phyloP scores from a whole-genome alignment of 208 protist genomes.

The Jaenimonas drosophilae region DNA sequence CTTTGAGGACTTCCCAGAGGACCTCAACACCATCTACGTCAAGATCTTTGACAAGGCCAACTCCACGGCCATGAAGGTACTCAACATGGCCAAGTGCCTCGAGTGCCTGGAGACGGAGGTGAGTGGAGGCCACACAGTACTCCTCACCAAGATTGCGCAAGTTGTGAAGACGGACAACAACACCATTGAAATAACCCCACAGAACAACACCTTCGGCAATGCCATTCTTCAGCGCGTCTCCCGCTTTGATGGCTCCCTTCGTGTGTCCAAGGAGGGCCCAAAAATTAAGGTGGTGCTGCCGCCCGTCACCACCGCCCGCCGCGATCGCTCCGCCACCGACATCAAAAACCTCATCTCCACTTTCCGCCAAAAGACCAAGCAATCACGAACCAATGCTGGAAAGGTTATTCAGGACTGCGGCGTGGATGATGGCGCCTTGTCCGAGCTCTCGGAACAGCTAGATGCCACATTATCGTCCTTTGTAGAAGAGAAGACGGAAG shows the following conservation, averaged over 20 bases:
- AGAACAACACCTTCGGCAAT: slow-evolving; percentile 32
- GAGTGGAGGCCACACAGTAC: slow-evolving; percentile 39
- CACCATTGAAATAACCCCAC: slow-evolving; percentile 61
- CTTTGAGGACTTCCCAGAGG: slow-evolving; percentile 61
- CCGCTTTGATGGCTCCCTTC: slow-evolving; percentile 62
- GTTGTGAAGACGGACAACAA: slow-evolving; percentile 52
- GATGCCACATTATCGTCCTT: slow-evolving; percentile 48
- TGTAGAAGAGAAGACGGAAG: slow-evolving; percentile 58
- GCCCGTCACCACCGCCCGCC: slow-evolving; percentile 59
- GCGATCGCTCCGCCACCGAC: slow-evolving; percentile 48
- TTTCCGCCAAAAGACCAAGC: slow-evolving; percentile 53
- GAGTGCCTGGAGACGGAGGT: slow-evolving; percentile 71
- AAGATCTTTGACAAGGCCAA: slow-evolving; percentile 62
- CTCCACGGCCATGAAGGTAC: slow-evolving; percentile 72
- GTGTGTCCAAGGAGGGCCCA: slow-evolving; percentile 56
- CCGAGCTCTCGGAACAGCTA: slow-evolving; percentile 42
- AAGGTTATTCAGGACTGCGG: slow-evolving; percentile 58
- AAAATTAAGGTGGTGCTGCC: slow-evolving; percentile 62
- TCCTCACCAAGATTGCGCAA: slow-evolving; percentile 65
- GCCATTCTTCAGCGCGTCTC: slow-evolving; percentile 56
- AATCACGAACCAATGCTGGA: slow-evolving; percentile 34
- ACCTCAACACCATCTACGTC: slow-evolving; percentile 50
- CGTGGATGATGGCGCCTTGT: slow-evolving; percentile 42
- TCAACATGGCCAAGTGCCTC: slow-evolving; percentile 85
- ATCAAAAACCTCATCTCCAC: slow-evolving; percentile 26